A percentile compares a stretch with the other conserved stretches of the same genome.
Evolutionary conservation across 352 stramenopile genomes (phyloP).

Genomic region (Globisporangium alternatum): DNA sequence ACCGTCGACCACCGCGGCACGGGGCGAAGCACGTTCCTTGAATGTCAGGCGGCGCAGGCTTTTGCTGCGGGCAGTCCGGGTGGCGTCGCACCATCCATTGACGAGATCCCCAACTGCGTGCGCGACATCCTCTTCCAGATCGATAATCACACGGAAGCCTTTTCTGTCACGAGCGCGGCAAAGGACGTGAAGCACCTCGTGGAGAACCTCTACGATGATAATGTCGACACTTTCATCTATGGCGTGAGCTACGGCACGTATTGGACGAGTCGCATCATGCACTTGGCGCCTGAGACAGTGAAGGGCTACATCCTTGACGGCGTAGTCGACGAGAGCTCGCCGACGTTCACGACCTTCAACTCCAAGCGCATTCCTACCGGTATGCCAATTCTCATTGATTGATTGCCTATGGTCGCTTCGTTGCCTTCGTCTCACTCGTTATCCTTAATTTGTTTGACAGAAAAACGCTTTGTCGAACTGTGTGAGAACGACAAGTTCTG

Average conservation of each 20-base stretch:
- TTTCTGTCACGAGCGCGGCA: slow-evolving; percentile 44
- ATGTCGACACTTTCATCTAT: slow-evolving; percentile 21
- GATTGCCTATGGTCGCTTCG: too few relatives aligned
- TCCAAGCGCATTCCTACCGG: slow-evolving; percentile 4
- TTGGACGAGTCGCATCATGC: slow-evolving; percentile 20
- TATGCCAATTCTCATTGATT: background rate
- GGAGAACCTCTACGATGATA: background rate
- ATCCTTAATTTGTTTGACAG: background rate
- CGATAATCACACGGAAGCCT: slow-evolving; percentile 59
- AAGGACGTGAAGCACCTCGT: slow-evolving; percentile 16
- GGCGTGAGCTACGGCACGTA: slow-evolving; percentile 31
- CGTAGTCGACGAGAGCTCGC: slow-evolving; percentile 11
- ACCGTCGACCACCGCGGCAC: slow-evolving; percentile 23
- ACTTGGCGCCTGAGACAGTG: slow-evolving; percentile 20
- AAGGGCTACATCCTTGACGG: slow-evolving; percentile 29
- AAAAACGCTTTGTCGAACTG: slow-evolving; percentile 1
- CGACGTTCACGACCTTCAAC: slow-evolving; percentile 15
- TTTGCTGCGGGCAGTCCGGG: slow-evolving; percentile 6
- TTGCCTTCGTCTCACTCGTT: background rate
- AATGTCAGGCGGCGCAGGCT: slow-evolving; percentile 15
- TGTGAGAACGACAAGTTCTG: slow-evolving; percentile 12
- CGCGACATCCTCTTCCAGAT: slow-evolving; percentile 43
- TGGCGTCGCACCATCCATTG: background rate
- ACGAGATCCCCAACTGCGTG: slow-evolving; percentile 15
- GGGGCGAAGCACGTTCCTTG: slow-evolving; percentile 16